Percentiles rank a stretch among this genome's conserved stretches.
phyloP scores from a whole-genome alignment of 352 stramenopile genomes.

The Phytophthora rubi region DNA sequence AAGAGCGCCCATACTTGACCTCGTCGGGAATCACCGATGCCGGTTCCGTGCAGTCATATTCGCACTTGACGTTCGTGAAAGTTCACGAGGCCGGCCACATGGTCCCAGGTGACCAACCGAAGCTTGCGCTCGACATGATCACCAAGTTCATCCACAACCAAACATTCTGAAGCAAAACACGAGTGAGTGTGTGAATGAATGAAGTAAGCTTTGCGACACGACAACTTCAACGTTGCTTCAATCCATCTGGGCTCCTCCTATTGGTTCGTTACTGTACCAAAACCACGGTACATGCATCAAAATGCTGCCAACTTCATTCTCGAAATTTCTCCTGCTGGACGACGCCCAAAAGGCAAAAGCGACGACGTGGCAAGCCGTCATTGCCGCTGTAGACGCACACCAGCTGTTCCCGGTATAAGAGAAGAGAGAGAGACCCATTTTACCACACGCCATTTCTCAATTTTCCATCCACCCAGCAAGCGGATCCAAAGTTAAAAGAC shows the following conservation, averaged over 20 bases:
- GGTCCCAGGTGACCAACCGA: slow-evolving; percentile 57
- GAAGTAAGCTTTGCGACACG: neutral
- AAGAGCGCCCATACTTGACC: slow-evolving; percentile 12
- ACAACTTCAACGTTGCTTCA: slow-evolving; percentile 1
- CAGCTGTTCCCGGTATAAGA: neutral
- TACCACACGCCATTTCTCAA: slow-evolving; percentile 2
- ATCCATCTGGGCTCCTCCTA: neutral
- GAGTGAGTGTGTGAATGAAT: neutral
- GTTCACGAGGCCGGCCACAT: slow-evolving; percentile 63
- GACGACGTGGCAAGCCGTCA: slow-evolving; percentile 19
- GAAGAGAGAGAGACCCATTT: neutral
- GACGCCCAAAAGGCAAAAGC: neutral
- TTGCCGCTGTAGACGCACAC: neutral
- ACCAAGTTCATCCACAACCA: slow-evolving; percentile 58
- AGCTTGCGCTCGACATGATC: slow-evolving; percentile 57
- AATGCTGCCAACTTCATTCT: slow-evolving; percentile 20
- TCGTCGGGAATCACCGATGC: slow-evolving; percentile 6
- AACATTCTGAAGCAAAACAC: slow-evolving; percentile 14
- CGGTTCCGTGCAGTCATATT: slow-evolving; percentile 39
- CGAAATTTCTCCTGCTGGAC: slow-evolving; percentile 34
- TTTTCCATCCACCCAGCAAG: slow-evolving; percentile 6
- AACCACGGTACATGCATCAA: neutral
- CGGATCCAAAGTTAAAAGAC: neutral
- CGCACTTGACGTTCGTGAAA: slow-evolving; percentile 48
- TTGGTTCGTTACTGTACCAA: neutral